Evolutionary conservation across 257 asterid genomes (phyloP), one percentile per base, ranked within the genome.

Genomic region (Solanum gandarillasii): DNA sequence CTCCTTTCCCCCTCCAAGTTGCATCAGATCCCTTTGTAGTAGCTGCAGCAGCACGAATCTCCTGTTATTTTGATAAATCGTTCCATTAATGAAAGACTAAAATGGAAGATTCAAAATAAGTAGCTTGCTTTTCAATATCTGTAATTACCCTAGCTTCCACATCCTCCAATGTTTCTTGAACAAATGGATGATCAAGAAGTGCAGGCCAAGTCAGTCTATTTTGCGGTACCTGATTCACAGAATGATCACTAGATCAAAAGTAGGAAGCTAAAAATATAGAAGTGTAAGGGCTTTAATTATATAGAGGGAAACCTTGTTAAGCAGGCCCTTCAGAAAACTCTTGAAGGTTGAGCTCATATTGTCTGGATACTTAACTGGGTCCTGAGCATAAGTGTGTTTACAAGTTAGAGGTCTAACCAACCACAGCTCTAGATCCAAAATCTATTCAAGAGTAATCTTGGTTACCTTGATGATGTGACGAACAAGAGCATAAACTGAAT

Each of bases 181-280:
- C 96, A 90, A 96, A 97, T 86, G 99, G 99, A 93, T 97, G 99
- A 87, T 96, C 98, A 87, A 97, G 98, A 92, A 97, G 99, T 89
- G 97, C 94, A 86, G 99, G 99, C 99, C 99, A 97, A 27, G 95
- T 90, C 88, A 97, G 91, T 93, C 99, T 95, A 89, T 89, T 91
- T 87, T 96, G 99, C 1, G 99, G 99, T 90, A 90, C 94, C 99
- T 97, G 92, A 48, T 89, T 75, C 84, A 35, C 83, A 88, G 86
- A 86, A 89, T 35, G 79, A 87, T 84, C 60, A 87, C 65, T 55
- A 86, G 84, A 87, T 91, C 89, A 91, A 90, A 78, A 60, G 74
- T 46, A 81, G 29, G 70, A 86, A 86, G 84, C 79, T 62, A 83
- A 86, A 86, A 71, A 65, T 20, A 48, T 52, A 82, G 71, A 18